Conservation (phyloP, 306 rosid species). For the Quercus gilva region DNA sequence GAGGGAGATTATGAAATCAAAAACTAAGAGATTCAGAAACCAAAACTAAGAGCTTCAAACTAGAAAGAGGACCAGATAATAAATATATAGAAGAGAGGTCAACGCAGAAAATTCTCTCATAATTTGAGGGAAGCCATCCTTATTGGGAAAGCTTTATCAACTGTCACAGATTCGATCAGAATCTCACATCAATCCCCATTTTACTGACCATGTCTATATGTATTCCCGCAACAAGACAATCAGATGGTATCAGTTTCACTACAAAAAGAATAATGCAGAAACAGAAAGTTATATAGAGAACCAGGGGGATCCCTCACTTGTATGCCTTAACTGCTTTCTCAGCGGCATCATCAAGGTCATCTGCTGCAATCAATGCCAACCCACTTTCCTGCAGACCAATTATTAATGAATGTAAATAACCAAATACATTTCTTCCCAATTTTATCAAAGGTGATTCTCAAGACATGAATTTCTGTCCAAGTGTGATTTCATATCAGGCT, state of each 20-base stretch:
- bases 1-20: background rate
- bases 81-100: background rate
- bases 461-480: background rate
- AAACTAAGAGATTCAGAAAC: background rate
- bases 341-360: constrained; percentile 98
- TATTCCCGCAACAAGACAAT: constrained; percentile 13
- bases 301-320: constrained; percentile 39
- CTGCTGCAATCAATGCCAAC: constrained; percentile 82
- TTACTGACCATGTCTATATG: constrained; percentile 14
- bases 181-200: constrained; percentile 22
- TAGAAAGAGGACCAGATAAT: background rate
- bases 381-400: constrained; percentile 84
- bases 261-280: constrained; percentile 27
- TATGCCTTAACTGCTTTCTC: constrained; percentile 87
- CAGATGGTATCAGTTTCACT: constrained; percentile 9
- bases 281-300: constrained; percentile 21
- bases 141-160: constrained; percentile 37
- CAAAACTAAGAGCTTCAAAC: background rate
- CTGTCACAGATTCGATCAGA: constrained; percentile 24
- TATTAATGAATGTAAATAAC: constrained; percentile 14
- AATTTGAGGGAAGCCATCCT: constrained; percentile 20
- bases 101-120: constrained; percentile 12
- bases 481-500: constrained; percentile 1
- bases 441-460: background rate
- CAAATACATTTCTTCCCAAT: constrained; percentile 10